These are phyloP conservation scores for Nymphaea thermarum DNA, from an alignment of 164 flowering plant species.

Conservation along the genomic window DNA sequence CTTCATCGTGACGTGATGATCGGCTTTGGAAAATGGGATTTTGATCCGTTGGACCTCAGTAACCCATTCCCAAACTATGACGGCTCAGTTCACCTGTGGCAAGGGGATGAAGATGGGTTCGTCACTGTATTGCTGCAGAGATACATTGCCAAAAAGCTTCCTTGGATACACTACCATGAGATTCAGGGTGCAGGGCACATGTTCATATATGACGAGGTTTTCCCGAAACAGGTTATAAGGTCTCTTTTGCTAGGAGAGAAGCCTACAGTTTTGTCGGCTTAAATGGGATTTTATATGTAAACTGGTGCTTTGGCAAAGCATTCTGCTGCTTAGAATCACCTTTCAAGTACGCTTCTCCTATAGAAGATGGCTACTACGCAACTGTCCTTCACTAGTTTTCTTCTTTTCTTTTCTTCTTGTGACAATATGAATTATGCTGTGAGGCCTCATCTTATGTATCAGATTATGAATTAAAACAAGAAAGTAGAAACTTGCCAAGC, in stretches of 20 bases:
- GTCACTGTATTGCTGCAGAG: constrained; percentile 46
- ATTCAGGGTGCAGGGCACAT: constrained; percentile 45
- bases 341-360: too few species aligned
- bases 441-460: too few species aligned
- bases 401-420: too few species aligned
- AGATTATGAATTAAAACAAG: too few species aligned
- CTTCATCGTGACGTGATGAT: constrained; percentile 38
- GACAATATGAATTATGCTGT: too few species aligned
- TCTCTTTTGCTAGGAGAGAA: constrained; percentile 11
- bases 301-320: too few species aligned
- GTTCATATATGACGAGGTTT: constrained; percentile 31
- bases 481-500: too few species aligned
- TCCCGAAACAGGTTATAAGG: constrained; percentile 13
- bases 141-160: constrained; percentile 35
- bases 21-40: constrained; percentile 72
- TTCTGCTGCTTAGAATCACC: too few species aligned
- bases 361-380: too few species aligned
- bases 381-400: too few species aligned
- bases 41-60: constrained; percentile 45
- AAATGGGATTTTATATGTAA: too few species aligned
- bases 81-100: constrained; percentile 72
- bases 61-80: constrained; percentile 48
- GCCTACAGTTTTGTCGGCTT: background rate
- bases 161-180: constrained; percentile 74
- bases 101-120: constrained; percentile 48